Evolutionary conservation across 495 filamentous ascomycete species (phyloP).

Genomic region (Penicillium psychrofluorescens): DNA sequence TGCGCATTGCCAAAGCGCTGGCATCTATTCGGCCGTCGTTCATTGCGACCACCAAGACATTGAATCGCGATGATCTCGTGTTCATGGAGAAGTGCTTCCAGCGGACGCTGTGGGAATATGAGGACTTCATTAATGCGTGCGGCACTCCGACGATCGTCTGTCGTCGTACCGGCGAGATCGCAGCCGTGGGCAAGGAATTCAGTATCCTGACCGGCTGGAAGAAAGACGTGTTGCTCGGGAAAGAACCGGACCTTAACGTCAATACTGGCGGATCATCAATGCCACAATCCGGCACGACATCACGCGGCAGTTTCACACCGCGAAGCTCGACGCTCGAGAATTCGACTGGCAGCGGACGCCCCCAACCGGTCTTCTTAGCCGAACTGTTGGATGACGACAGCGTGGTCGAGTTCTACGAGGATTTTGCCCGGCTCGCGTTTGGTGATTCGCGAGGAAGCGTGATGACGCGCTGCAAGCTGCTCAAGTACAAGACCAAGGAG

Average conservation of each 20-base stretch:
- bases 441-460: conserved; percentile 78
- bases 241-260: conserved; percentile 80
- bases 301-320: conserved; percentile 45
- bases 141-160: conserved; percentile 89
- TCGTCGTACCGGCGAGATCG: conserved; percentile 86
- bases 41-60: conserved; percentile 74
- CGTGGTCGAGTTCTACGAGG: conserved; percentile 91
- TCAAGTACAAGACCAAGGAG: conserved; percentile 82
- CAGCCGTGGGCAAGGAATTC: conserved; percentile 90
- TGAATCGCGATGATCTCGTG: conserved; percentile 80
- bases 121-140: conserved; percentile 80
- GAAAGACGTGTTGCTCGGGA: conserved; percentile 82
- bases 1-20: conserved; percentile 79
- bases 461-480: conserved; percentile 73
- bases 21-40: conserved; percentile 87
- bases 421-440: conserved; percentile 87
- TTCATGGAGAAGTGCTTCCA: conserved; percentile 98
- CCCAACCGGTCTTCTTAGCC: conserved; percentile 77
- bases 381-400: conserved; percentile 92
- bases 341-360: conserved; percentile 21
- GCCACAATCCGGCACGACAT: conserved; percentile 24
- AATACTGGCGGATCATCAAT: conserved; percentile 52
- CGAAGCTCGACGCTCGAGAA: conserved; percentile 24
- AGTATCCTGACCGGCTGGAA: conserved; percentile 90
- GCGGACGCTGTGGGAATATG: conserved; percentile 82